phyloP scores from a whole-genome alignment of 164 flowering plant species.

The Umbilicus rupestris region DNA sequence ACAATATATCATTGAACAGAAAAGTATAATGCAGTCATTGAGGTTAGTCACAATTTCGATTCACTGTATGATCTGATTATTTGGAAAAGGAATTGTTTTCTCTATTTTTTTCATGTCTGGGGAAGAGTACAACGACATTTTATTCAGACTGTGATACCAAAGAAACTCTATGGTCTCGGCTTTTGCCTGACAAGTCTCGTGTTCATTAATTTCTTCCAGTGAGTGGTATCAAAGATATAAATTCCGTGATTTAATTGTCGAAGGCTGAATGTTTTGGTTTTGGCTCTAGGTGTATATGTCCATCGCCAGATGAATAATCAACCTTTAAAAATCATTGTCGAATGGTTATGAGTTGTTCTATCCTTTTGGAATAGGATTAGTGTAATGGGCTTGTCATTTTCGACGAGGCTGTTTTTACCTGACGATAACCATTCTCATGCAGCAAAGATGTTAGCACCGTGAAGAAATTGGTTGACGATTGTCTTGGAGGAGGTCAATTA shows the following conservation, averaged over 20 bases:
- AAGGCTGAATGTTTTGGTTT: background rate
- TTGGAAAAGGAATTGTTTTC: background rate
- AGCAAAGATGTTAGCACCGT: constrained; percentile 97
- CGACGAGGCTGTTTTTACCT: background rate
- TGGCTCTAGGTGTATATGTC: background rate
- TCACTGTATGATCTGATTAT: background rate
- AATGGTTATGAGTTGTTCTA: background rate
- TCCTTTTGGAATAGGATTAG: background rate
- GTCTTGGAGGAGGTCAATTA: constrained; percentile 46
- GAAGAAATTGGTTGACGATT: constrained; percentile 88
- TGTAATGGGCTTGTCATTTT: background rate
- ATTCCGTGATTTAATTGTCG: too few relatives aligned
- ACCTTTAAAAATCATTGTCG: background rate
- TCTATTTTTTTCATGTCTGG: background rate
- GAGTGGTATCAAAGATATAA: background rate
- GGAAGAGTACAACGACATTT: background rate
- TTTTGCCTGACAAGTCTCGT: background rate
- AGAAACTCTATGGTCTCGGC: background rate
- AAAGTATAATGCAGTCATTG: constrained; percentile 85
- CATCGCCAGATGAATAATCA: background rate
- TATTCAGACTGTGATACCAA: background rate
- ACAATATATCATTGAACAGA: constrained; percentile 59
- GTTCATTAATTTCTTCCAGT: background rate
- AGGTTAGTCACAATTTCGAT: constrained; percentile 37
- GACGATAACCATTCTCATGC: constrained; percentile 21